Base-by-base conservation (phyloP, 305 asterid species). In the Fraxinus angustifolia region DNA sequence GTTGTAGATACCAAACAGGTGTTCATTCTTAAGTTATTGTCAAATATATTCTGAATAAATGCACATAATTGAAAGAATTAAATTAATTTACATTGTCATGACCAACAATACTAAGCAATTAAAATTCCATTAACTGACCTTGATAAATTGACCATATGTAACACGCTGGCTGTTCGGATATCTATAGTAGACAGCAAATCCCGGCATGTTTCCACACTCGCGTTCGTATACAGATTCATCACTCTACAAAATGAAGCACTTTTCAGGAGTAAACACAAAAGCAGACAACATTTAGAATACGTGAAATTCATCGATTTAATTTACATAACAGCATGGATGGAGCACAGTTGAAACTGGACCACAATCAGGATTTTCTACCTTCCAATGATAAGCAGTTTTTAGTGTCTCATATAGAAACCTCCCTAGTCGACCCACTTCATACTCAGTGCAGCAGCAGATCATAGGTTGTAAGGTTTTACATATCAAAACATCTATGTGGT, bases 401-500 rank as follows among this genome's bases (percentile, higher is more conserved):
- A 96, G 82, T 4, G 99, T 96, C 92, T 96, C 99, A 82, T 82
- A 94, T 30, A 96, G 87, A 87, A 96, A 96, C 86, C 94, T 93
- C 78, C 98, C 98, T 31, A 96, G 94, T 82, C 99, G 98, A 79
- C 98, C 98, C 78, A 86, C 99, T 90, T 96, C 99, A 91, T 92
- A 96, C 93, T 96, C 99, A 7, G 99, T 94, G 93, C 99, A 93
- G 90, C 99, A 94, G 87, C 98, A 96, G 88, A 96, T 96, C 98
- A 94, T 96, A 8, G 99, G 99, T 92, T 96, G 99, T 81, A 96
- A 82, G 56, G 99, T 96, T 90, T 96, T 96, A 87, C 99, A 96
- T 87, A 96, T 96, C 90, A 96, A 88, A 82, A 92, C 98, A 81
- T 96, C 99, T 76, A 96, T 92, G 90, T 96, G 99, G 89, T 96